Base-by-base conservation (phyloP, 257 asterid species). In the Osmanthus fragrans region DNA sequence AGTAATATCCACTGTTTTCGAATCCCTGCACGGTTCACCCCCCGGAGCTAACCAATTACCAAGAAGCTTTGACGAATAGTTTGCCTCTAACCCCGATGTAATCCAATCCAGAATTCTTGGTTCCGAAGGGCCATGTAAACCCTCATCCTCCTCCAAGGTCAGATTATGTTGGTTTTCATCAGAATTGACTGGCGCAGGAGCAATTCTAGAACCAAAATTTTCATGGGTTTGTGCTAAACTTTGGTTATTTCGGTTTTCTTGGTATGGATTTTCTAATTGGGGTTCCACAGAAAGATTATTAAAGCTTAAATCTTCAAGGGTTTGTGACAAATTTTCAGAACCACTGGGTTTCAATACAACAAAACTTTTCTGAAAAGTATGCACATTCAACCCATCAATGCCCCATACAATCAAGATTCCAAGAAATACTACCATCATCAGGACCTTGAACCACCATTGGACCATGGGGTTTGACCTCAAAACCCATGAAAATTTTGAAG, bases 11-110 rank as follows among this genome's bases (percentile, higher is more conserved):
- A 81, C 92, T 16, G 98, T 86, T 74, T 32, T 85, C 49, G 98
- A 89, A 63, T 87, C 94, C 56, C 71, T 88, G 56, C 98, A 92
- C 16, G 87, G 88, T 81, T 88, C 91, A 21, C 92, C 98, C 5
- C 92, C 92, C 3, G 93, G 94, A 39, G 86, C 82, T 71, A 92
- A 77, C 97, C 94, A 93, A 49, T 49, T 85, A 1, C 81, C 64
- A 30, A 93, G 82, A 66, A 92, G 86, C 21, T 79, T 83, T n/a
- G 89, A 81, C 15, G 99, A 86, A 77, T 87, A 96, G 45, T 93
- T 89, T 7, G 87, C 82, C 73, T 85, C 97, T 7, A 86, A 76
- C 42, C 87, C 92, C 23, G 87, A 77, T 3, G 89, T 85, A 85
- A 96, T 83, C 99, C 98, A 96, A 4, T 80, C 82, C 58, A 76